A percentile compares a stretch with the other conserved stretches of the same genome.
These are phyloP conservation scores for Penicillium paradoxum DNA, from an alignment of 495 filamentous ascomycete species.

Conservation along the genomic window DNA sequence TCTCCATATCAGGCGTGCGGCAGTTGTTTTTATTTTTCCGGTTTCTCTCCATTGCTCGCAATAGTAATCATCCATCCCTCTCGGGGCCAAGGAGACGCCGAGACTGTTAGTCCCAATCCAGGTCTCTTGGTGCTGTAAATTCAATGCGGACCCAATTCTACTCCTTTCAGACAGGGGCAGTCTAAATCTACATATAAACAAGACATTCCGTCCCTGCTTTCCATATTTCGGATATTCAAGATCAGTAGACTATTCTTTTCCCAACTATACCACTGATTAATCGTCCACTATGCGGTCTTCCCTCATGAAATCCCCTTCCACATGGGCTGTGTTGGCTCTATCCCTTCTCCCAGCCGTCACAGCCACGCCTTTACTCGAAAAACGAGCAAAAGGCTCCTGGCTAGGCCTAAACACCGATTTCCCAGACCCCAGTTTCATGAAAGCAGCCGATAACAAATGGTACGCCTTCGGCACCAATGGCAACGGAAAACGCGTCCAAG, in stretches of 20 bases:
- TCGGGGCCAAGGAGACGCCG: constrained; percentile 1
- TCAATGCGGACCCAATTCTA: background rate
- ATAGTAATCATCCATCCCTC: background rate
- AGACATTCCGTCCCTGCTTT: background rate
- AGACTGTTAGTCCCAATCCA: background rate
- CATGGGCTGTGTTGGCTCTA: constrained; percentile 10
- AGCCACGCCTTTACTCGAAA: constrained; percentile 13
- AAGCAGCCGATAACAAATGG: constrained; percentile 28
- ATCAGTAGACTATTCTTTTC: background rate
- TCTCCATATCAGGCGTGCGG: constrained; percentile 5
- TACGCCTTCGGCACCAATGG: constrained; percentile 41
- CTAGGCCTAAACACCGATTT: constrained; percentile 32
- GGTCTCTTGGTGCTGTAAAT: background rate
- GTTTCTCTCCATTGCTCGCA: background rate
- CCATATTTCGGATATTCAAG: background rate
- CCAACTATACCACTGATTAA: background rate
- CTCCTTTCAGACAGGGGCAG: background rate
- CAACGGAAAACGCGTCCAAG: constrained; percentile 30
- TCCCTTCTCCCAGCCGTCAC: constrained; percentile 10
- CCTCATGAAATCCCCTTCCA: background rate
- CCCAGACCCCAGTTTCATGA: constrained; percentile 35
- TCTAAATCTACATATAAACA: constrained; percentile 3
- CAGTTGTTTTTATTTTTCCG: background rate
- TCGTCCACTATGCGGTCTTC: constrained; percentile 5
- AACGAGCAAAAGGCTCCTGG: constrained; percentile 21